phyloP scores from a whole-genome alignment of 192 early-diverging fungal species.

The Entomortierella beljakovae region DNA sequence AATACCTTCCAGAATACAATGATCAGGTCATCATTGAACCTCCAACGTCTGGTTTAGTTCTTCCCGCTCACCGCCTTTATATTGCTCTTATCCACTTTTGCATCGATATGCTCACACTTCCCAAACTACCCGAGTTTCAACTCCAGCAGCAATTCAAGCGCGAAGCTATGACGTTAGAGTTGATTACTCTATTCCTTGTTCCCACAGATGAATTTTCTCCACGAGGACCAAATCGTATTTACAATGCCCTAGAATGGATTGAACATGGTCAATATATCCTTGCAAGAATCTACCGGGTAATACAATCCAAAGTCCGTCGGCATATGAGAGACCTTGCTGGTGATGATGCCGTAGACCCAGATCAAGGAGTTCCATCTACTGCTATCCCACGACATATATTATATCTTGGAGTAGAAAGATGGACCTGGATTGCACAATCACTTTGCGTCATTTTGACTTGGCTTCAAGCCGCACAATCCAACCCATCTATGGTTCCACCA shows the following conservation, averaged over 20 bases:
- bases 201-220: conserved; percentile 48
- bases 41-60: conserved; percentile 31
- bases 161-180: conserved; percentile 24
- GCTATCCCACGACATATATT: conserved; percentile 16
- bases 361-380: conserved; percentile 13
- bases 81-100: conserved; percentile 40
- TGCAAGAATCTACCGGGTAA: conserved; percentile 22
- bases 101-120: conserved; percentile 44
- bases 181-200: conserved; percentile 36
- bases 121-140: conserved; percentile 25
- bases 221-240: conserved; percentile 12
- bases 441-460: conserved; percentile 16
- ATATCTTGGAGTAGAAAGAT: conserved; percentile 26
- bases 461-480: conserved; percentile 30
- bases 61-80: conserved; percentile 41
- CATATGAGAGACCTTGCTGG: neutral
- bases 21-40: conserved; percentile 22
- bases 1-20: conserved; percentile 35
- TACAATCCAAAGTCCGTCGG: conserved; percentile 13
- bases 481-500: conserved; percentile 20
- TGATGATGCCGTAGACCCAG: neutral
- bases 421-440: conserved; percentile 43
- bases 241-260: conserved; percentile 16
- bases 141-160: conserved; percentile 9
- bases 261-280: conserved; percentile 31